Percentiles rank a stretch among this genome's conserved stretches.
Evolutionary conservation across 805 yeast species (phyloP).

Genomic region (Cyberlindnera galapagoensis): DNA sequence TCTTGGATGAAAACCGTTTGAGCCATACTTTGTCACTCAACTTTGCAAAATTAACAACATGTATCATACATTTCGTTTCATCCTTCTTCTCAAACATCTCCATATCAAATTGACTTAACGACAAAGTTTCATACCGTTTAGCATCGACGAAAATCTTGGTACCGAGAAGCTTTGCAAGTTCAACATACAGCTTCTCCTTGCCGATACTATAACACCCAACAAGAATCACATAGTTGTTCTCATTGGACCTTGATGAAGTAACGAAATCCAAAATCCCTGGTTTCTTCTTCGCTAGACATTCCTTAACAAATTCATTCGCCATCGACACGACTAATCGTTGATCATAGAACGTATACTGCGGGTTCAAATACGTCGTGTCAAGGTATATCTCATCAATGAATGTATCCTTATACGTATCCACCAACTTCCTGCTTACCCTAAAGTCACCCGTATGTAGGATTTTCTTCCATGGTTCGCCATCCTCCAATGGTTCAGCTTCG

Average conservation of each 20-base stretch:
- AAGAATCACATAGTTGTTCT: slow-evolving; percentile 39
- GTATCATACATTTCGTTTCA: slow-evolving; percentile 39
- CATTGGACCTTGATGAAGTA: slow-evolving; percentile 4
- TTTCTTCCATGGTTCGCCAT: slow-evolving; percentile 22
- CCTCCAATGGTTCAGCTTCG: slow-evolving; percentile 27
- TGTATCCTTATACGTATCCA: slow-evolving; percentile 16
- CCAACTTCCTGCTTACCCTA: slow-evolving; percentile 50
- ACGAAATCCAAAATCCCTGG: slow-evolving; percentile 33
- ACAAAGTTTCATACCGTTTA: slow-evolving; percentile 26
- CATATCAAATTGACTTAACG: slow-evolving; percentile 11
- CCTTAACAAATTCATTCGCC: slow-evolving; percentile 46
- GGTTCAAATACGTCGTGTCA: slow-evolving; percentile 86
- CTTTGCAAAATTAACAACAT: slow-evolving; percentile 65
- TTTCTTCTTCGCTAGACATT: slow-evolving; percentile 11
- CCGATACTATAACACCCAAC: slow-evolving; percentile 93
- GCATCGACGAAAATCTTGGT: slow-evolving; percentile 45
- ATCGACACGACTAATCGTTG: slow-evolving; percentile 62
- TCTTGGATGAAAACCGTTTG: slow-evolving; percentile 20
- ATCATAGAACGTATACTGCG: slow-evolving; percentile 68
- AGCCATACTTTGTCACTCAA: slow-evolving; percentile 29
- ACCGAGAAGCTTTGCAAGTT: slow-evolving; percentile 44
- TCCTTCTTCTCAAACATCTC: slow-evolving; percentile 6
- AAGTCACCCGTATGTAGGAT: slow-evolving; percentile 92
- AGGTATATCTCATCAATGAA: slow-evolving; percentile 61
- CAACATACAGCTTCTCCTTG: slow-evolving; percentile 77